Evolutionary conservation across 2,329 filamentous ascomycete genomes (phyloP), one percentile per base, ranked within the genome.

Genomic region (Lachnellula suecica): DNA sequence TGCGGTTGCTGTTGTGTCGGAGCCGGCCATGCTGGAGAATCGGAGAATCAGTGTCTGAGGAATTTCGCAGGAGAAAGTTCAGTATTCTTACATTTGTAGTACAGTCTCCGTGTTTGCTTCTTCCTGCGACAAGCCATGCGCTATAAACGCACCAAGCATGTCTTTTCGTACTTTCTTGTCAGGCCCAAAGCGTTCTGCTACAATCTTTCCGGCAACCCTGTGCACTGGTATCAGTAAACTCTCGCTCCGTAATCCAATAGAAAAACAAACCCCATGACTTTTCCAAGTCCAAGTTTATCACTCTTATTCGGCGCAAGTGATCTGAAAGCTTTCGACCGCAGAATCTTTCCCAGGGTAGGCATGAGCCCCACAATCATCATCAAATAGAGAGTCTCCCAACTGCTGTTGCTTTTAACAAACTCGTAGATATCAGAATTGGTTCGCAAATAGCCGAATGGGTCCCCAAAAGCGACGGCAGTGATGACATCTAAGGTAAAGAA

Each of bases 31-130:
- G 40, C 50, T 49, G 27, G 17, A 22, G 7, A 13, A 31, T 19
- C 35, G 27, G 22, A 46, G 35, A 4, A 23, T 29, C 10, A 19
- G 17, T 1, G 4, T 29, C 19, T 40, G 20, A 13, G 27, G 13
- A 31, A 31, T 31, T 19, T 10, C 10, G n/a, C 27, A 25, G 17
- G 27, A 20, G 20, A 92, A 97, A 97, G 81, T 70, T 97, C 71
- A 97, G 64, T 50, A 35, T 49, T 31, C 38, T 13, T 34, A 62
- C 57, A 64, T 56, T 45, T 62, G 62, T 5, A 64, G 34, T 5
- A 60, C 27, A 4, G 48, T 49, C 50, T 55, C 59, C 0, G 54
- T 48, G 27, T 58, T 49, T 2, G 55, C 55, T 51, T 63, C 57
- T 23, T 47, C 35, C 51, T 63, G 49, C 5, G 45, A 59, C 4